Base-by-base conservation (phyloP, 2,329 filamentous ascomycete species). In the Trichophyton rubrum region DNA sequence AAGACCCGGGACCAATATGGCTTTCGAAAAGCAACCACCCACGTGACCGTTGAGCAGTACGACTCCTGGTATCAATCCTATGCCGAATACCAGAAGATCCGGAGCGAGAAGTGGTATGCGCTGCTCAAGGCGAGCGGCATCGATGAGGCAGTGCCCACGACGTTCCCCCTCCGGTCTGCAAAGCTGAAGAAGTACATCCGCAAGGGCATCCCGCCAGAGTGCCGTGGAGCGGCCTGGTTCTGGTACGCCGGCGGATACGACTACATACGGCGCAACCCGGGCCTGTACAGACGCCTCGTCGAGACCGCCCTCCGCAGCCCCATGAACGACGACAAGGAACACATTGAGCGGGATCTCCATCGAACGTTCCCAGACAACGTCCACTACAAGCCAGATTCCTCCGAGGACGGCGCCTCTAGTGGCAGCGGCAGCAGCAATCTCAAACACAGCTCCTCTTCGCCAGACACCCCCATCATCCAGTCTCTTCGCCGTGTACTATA, bases 191-290 rank as follows among this genome's bases (percentile, higher is more conserved):
- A 90, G 17, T 96, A 93, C 70, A 83, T 96, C 56, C 85, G 91
- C 58, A 97, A 96, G 73, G 92, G 92, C 15, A 92, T 96, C 57
- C 92, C 92, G 2, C 89, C 91, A 0, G 90, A 96, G 65, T 95
- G 90, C 85, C 84, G 92, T 68, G 92, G 92, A n/a, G 87, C 89
- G 4, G 92, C 92, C 53, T 97, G 92, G 92, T 97, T 95, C 73
- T 96, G 88, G 76, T 97, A 96, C 71, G 90, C 90, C 9, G 90
- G 90, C 20, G 92, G 92, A 1, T 90, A 90, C 24, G 84, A 85
- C 53, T 87, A 90, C 65, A 73, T 96, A 62, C 82, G 84, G 58
- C 86, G 89, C 68, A 83, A 95, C 67, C 81, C 84, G 3, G 89
- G 89, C 0, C 77, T 92, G 15, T 97, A 96, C 70, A 81, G 85